A percentile compares a stretch with the other conserved stretches of the same genome.
Evolutionary conservation across 345 rosid genomes (phyloP).

Genomic region (Aegle marmelos): DNA sequence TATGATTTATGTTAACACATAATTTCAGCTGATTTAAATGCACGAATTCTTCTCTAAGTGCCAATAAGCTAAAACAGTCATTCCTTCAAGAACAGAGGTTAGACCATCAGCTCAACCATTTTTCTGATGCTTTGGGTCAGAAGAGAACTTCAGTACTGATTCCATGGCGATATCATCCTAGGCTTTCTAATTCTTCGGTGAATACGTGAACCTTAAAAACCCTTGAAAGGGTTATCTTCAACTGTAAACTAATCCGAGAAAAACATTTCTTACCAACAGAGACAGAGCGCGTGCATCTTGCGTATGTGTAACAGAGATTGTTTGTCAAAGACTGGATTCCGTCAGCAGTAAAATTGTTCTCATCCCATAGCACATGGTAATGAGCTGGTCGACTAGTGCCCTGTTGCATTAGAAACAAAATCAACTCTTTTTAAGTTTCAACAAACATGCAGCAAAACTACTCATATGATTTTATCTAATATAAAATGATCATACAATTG

Average conservation of each 20-base stretch:
- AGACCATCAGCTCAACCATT: neutral
- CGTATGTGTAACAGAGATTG: constrained; percentile 95
- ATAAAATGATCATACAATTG: too few relatives aligned
- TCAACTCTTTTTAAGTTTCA: neutral
- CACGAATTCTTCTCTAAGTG: neutral
- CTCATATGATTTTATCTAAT: too few relatives aligned
- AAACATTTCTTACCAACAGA: constrained; percentile 66
- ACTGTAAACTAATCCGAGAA: neutral
- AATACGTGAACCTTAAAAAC: neutral
- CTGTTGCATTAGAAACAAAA: constrained; percentile 33
- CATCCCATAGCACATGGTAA: constrained; percentile 99
- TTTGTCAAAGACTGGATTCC: constrained; percentile 95
- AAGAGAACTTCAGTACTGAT: neutral
- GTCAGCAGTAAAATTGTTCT: constrained; percentile 95
- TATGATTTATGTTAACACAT: too few relatives aligned
- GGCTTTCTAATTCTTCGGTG: neutral
- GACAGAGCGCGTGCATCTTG: constrained; percentile 94
- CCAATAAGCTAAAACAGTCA: neutral
- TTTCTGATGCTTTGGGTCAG: neutral
- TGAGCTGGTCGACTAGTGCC: constrained; percentile 99
- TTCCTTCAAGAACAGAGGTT: too few relatives aligned
- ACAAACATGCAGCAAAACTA: neutral
- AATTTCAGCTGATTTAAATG: neutral
- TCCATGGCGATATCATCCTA: neutral
- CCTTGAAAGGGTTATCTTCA: neutral